Evolutionary conservation across 768 basidiomycete genomes (phyloP).

Genomic region (Suillus luteus): DNA sequence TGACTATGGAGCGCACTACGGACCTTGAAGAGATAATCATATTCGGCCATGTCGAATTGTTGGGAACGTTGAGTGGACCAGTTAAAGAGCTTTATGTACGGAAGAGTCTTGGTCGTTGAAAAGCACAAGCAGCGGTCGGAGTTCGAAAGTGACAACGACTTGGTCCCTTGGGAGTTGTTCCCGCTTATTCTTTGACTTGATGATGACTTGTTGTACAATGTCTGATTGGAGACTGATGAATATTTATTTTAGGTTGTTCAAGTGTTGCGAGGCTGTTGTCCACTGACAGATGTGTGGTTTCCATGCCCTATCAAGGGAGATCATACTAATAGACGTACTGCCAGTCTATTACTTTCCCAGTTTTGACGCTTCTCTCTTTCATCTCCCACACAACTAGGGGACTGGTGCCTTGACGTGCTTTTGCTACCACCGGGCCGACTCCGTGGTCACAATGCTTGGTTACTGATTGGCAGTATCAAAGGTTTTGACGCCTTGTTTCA

Average conservation of each 20-base stretch:
- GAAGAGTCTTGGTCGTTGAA: constrained; percentile 11
- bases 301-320: not conserved
- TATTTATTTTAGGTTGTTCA: not conserved
- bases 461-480: not conserved
- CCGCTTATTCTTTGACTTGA: not conserved
- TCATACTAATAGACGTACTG: not conserved
- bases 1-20: constrained; percentile 18
- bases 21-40: constrained; percentile 99
- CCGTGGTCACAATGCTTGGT: not conserved
- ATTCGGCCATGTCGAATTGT: constrained; percentile 74
- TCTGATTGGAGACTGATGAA: not conserved
- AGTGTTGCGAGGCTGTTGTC: not conserved
- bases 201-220: not conserved
- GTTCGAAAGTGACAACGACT: constrained; percentile 27
- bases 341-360: not conserved
- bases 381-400: not conserved
- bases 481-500: not conserved
- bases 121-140: constrained; percentile 25
- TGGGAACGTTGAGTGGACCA: constrained; percentile 10
- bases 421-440: not conserved
- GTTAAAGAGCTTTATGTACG: constrained; percentile 15
- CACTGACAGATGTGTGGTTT: not conserved
- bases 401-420: not conserved
- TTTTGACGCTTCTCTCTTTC: not conserved
- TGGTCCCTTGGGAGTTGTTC: not conserved